These are phyloP conservation scores for Benincasa hispida DNA, from an alignment of 306 rosid species.

Conservation along the genomic window DNA sequence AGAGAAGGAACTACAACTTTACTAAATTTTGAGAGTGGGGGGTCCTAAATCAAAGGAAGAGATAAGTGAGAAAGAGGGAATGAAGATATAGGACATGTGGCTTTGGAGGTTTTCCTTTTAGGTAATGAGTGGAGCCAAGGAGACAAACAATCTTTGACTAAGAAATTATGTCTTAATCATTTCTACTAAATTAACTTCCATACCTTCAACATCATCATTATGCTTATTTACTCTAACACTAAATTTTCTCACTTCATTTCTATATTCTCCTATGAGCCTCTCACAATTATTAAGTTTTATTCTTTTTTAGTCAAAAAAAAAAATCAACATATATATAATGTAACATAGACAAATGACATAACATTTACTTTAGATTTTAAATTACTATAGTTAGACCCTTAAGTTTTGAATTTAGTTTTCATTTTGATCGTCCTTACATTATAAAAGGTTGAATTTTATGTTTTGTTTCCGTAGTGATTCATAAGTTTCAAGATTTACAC, in stretches of 20 bases:
- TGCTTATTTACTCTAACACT: not conserved
- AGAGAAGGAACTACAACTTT: not conserved
- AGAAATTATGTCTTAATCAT: constrained; percentile 2
- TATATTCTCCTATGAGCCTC: not conserved
- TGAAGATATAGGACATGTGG: not conserved
- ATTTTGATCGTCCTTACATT: too few species aligned
- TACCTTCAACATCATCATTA: not conserved
- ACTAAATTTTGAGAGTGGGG: not conserved
- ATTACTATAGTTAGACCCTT: too few species aligned
- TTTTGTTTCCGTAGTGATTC: too few species aligned
- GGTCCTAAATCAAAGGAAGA: not conserved
- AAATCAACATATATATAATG: not conserved
- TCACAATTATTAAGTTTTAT: not conserved
- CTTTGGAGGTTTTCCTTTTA: not conserved
- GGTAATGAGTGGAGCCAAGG: not conserved
- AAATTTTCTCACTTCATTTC: not conserved
- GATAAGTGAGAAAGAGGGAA: not conserved
- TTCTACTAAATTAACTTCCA: not conserved
- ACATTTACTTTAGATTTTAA: too few species aligned
- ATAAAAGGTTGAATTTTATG: too few species aligned
- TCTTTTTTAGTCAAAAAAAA: not conserved
- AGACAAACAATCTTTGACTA: constrained; percentile 4
- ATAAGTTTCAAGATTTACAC: too few species aligned
- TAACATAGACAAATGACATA: too few species aligned
- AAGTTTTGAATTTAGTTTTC: too few species aligned